Evolutionary conservation across 2,329 filamentous ascomycete genomes (phyloP).

Genomic region (Fusarium transvaalense): DNA sequence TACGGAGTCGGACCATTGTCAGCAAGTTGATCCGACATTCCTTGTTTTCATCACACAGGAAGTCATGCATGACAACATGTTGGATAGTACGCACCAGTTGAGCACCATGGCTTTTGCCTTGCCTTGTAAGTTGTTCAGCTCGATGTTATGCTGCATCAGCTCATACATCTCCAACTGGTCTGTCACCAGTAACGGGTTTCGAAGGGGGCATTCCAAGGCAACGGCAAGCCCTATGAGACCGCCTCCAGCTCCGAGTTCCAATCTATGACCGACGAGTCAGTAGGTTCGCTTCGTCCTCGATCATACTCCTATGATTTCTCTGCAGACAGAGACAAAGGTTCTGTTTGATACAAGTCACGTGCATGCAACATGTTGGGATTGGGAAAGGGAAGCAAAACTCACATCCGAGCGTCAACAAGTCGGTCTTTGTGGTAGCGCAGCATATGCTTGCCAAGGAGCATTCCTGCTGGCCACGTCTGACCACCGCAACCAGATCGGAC

Average conservation of each 20-base stretch:
- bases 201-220: conserved; percentile 67
- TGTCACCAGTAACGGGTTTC: conserved; percentile 77
- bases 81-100: conserved; percentile 75
- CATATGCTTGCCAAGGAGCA: conserved; percentile 89
- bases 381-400: conserved; percentile 28
- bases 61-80: conserved; percentile 41
- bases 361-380: neutral
- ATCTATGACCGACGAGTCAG: conserved; percentile 62
- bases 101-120: conserved; percentile 77
- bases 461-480: conserved; percentile 93
- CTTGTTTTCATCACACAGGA: conserved; percentile 12
- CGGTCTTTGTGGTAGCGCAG: conserved; percentile 76
- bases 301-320: conserved; percentile 21
- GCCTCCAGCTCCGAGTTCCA: conserved; percentile 93
- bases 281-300: conserved; percentile 15
- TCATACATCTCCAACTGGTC: conserved; percentile 88
- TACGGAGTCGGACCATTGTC: conserved; percentile 49
- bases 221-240: conserved; percentile 82
- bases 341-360: conserved; percentile 24
- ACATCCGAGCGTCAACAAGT: conserved; percentile 79
- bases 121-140: conserved; percentile 77
- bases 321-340: conserved; percentile 4
- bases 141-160: conserved; percentile 88
- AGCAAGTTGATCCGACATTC: conserved; percentile 30
- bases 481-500: conserved; percentile 90